Base-by-base conservation (phyloP, 129 eudicot species). In the Cynara cardunculus region DNA sequence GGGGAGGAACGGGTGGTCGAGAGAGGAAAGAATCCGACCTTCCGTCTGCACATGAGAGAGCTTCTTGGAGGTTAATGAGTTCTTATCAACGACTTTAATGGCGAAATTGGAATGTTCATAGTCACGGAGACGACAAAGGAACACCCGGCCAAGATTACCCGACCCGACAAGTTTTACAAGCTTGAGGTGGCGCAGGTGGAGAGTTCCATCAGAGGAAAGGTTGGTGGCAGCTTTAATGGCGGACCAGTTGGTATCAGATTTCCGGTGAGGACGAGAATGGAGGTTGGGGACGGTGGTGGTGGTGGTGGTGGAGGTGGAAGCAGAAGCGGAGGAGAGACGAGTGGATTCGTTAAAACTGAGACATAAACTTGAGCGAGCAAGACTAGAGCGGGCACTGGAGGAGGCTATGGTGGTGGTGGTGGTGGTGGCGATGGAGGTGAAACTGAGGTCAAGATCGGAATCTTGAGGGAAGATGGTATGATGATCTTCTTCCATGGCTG, bases 131-230 rank as follows among this genome's bases (percentile, higher is more conserved):
- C 97, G 94, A 75, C 98, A 93, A 3, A 88, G 90, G 80, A 91
- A 93, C 56, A 93, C 98, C 24, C 97, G 94, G 72, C 98, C 98
- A 44, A 93, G 97, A 77, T 91, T 89, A 0, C 98, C 98, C 39
- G 94, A 75, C 56, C 98, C 98, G 77, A 93, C 87, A 59, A 85
- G 93, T 71, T 94, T 91, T 64, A 89, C 72, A 66, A 93, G 97
- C 81, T 93, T 93, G 73, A 93, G 96, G 85, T 93, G 98, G 79
- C 94, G 89, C 76, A 93, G 97, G 74, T 93, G 98, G 83, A 93
- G 90, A 19, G 83, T 82, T 56, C 90, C 90, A 76, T 91, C 97
- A 8, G 94, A 86, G 74, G 98, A 93, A 6, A 93, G 79, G 12
- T 81, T 89, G 76, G 94, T 82, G 53, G 90, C 97, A 22, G 97